A percentile compares a stretch with the other conserved stretches of the same genome.
Evolutionary conservation across 306 rosid species (phyloP).

Genomic region (Corylus americana): DNA sequence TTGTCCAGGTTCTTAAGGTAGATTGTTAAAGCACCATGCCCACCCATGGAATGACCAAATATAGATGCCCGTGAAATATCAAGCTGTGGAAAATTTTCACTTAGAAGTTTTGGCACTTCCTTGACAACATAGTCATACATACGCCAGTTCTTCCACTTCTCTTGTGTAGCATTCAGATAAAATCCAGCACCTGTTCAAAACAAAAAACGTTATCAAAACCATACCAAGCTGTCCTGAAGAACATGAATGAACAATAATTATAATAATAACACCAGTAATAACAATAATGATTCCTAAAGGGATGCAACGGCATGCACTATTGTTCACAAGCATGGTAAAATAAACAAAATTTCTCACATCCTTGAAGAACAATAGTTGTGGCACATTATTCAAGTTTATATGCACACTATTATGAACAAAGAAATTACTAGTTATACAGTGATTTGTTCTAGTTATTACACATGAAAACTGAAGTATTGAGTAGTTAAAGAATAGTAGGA

Average conservation of each 20-base stretch:
- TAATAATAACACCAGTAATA: not conserved
- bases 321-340: not conserved
- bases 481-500: not conserved
- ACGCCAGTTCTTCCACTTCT: conserved; percentile 97
- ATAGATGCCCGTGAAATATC: conserved; percentile 78
- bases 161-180: conserved; percentile 92
- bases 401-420: not conserved
- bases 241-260: not conserved
- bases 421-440: not conserved
- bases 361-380: not conserved
- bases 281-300: not conserved
- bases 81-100: conserved; percentile 75
- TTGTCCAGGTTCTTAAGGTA: conserved; percentile 81
- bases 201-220: not conserved
- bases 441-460: not conserved
- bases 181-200: conserved; percentile 81
- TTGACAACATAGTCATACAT: conserved; percentile 95
- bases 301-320: not conserved
- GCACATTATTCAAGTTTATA: not conserved
- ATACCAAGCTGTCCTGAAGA: not conserved
- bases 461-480: not conserved
- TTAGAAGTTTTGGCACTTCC: conserved; percentile 78
- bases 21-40: conserved; percentile 91
- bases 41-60: conserved; percentile 98
- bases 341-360: not conserved